Base-by-base conservation (phyloP, 371 early-diverging fungal species). In the Rhizopus arrhizus region DNA sequence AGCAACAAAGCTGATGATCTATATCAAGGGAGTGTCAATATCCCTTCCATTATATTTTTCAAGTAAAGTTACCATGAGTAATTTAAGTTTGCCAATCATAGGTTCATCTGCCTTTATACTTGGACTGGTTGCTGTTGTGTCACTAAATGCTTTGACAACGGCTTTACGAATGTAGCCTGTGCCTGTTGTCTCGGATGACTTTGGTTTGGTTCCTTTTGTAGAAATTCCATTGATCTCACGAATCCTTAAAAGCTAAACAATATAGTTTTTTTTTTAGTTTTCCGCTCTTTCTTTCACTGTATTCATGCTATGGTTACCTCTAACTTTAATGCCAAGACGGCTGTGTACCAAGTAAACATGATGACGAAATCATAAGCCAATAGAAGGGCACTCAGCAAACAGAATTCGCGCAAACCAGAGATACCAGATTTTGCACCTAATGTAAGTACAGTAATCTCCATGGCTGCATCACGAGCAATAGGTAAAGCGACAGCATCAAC, bases 271-370 rank as follows among this genome's bases (percentile, higher is more conserved):
- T 31, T 2, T 32, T 32, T 33, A 5, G 41, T 3, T 8, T 38
- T 46, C 12, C 2, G 36, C 12, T 45, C 12, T 7, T 32, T 10
- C 36, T 40, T 40, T 12, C 15, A 45, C n/a, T n/a, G 35, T 8
- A 45, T 45, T 12, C n/a, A 45, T 45, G 22, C 22, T 13, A 32
- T 41, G 56, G 80, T 74, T 65, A 92, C 73, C 74, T 96, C 94
- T 31, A 95, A 77, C 70, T 95, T 95, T 22, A 95, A 80, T 34
- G 95, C 89, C 69, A 96, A 75, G 36, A 95, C 86, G 15, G 95
- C 88, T 13, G 91, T 82, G 68, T 90, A 95, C 71, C 94, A 85
- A 11, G 95, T 92, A 49, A 95, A 94, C 81, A 95, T 78, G 40
- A 90, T 83, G 52, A 91, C 62, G 62, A 88, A 84, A 71, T 96